phyloP scores from a whole-genome alignment of 148 eudicot genomes.

The Chenopodium suecicum region DNA sequence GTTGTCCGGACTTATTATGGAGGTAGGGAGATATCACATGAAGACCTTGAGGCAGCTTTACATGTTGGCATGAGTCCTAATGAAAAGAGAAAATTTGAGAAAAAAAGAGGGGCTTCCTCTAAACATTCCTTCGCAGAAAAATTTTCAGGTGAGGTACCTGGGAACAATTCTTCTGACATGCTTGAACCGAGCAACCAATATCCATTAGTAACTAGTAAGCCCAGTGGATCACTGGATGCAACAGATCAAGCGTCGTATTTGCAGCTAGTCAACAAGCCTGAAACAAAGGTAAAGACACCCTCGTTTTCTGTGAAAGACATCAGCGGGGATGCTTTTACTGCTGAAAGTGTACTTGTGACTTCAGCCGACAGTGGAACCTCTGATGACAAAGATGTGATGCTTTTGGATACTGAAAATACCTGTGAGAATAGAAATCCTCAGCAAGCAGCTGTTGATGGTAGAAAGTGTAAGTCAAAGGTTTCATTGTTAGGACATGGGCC shows the following conservation, averaged over 20 bases:
- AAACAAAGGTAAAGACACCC: constrained; percentile 21
- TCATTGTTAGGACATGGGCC: constrained; percentile 97
- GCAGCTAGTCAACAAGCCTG: constrained; percentile 27
- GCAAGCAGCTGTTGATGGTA: constrained; percentile 25
- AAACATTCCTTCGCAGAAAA: constrained; percentile 32
- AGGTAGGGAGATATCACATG: constrained; percentile 71
- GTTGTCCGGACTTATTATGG: constrained; percentile 78
- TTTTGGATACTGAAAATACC: constrained; percentile 26
- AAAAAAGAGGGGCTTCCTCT: constrained; percentile 51
- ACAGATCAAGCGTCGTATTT: constrained; percentile 24
- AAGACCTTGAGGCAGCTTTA: constrained; percentile 80
- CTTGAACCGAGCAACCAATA: constrained; percentile 9
- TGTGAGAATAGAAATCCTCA: constrained; percentile 25
- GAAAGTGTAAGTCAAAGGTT: constrained; percentile 47
- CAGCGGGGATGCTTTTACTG: constrained; percentile 17
- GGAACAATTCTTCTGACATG: constrained; percentile 13
- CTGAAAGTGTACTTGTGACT: constrained; percentile 10
- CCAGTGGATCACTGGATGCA: constrained; percentile 21
- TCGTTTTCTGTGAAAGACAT: constrained; percentile 24
- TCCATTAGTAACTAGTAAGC: constrained; percentile 14
- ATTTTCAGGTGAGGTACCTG: constrained; percentile 24
- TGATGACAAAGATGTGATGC: constrained; percentile 22
- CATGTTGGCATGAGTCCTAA: constrained; percentile 89
- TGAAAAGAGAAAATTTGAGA: constrained; percentile 66
- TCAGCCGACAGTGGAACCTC: constrained; percentile 14